Base-by-base conservation (phyloP, 257 asterid genomes). In the Asclepias syriaca region DNA sequence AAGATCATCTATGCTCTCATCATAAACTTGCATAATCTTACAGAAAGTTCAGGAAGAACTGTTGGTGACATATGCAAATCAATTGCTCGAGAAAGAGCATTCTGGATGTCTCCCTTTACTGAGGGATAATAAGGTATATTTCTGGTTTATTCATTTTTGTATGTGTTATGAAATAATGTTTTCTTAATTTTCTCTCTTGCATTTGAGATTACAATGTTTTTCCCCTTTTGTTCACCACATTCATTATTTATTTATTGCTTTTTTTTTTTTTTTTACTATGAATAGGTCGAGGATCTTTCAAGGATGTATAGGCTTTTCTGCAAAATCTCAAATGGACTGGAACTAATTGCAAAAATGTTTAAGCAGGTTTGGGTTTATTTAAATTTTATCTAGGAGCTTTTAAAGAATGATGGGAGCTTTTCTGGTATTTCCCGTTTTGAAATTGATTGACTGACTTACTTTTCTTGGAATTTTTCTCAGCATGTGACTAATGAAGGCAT, bases 41-140 rank as follows among this genome's bases (percentile, higher is more conserved):
- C 69, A 85, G 90, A 80, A 60, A 82, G 83, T 78, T 53, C 81
- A 74, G 75, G 11, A 75, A 57, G 86, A 88, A 57, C 75, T 88
- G 76, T 40, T 88, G 80, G 84, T 75, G 15, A 68, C 56, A 45
- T 68, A 80, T 70, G 55, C 81, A 54, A 80, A 66, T 49, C 89
- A 85, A 45, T 70, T 88, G 77, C 80, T 88, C 63, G 87, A 83
- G 65, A 86, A 88, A 80, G 89, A 88, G 79, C 82, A 86, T 64
- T 84, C 95, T 67, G 95, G 95, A 68, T 79, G 85, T 55, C 83
- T 79, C 69, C 84, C 76, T n/a, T 72, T 88, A 80, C 89, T 88
- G 49, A 79, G 77, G 65, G 83, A 86, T 66, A 89, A 83, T 65
- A 88, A 84, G 89, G 93, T 83, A 76, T 48, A 53, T 67, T 70